phyloP scores from a whole-genome alignment of 176 grass and related monocot genomes.

The Triticum turgidum region DNA sequence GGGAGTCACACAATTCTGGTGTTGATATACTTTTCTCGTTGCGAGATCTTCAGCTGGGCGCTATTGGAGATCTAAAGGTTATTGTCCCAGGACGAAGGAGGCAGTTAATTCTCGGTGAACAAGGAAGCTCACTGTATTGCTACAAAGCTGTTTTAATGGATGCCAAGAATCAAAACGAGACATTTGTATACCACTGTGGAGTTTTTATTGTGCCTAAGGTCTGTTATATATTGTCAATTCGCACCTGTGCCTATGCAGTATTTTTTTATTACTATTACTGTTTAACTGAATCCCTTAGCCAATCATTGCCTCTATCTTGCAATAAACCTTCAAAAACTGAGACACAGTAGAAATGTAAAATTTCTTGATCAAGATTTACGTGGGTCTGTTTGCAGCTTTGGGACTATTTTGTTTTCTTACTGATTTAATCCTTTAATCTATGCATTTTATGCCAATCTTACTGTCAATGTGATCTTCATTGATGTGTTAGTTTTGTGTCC shows the following conservation, averaged over 20 bases:
- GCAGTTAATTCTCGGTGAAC: conserved; percentile 84
- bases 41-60: conserved; percentile 85
- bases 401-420: neutral
- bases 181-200: conserved; percentile 73
- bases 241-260: neutral
- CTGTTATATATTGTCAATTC: conserved; percentile 20
- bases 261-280: conserved; percentile 2
- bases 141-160: conserved; percentile 89
- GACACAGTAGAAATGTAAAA: neutral
- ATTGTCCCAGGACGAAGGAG: conserved; percentile 67
- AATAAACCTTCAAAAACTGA: neutral
- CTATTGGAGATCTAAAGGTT: conserved; percentile 72
- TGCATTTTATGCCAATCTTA: conserved; percentile 4
- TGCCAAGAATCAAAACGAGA: conserved; percentile 57
- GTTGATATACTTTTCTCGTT: conserved; percentile 66
- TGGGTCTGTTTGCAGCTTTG: neutral
- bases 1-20: conserved; percentile 56
- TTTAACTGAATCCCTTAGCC: neutral
- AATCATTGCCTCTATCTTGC: neutral
- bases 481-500: neutral
- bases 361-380: neutral
- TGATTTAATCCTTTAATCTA: conserved; percentile 3
- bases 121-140: conserved; percentile 63
- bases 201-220: conserved; percentile 98
- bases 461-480: neutral